A percentile compares a stretch with the other conserved stretches of the same genome.
phyloP scores from a whole-genome alignment of 164 flowering plant species.

The Aristolochia californica region DNA sequence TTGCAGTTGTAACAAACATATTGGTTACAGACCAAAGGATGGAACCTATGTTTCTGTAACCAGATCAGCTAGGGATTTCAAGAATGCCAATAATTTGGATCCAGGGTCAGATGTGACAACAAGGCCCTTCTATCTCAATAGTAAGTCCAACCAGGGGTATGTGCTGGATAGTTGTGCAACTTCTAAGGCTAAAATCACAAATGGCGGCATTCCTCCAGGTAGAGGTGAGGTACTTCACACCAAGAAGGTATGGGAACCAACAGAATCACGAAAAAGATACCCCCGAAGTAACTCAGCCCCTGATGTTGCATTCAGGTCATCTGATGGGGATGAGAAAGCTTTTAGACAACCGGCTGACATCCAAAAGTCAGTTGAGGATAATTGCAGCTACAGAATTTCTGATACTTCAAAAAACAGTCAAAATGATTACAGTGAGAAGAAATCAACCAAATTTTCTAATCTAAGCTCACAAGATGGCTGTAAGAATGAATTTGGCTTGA shows the following conservation, averaged over 20 bases:
- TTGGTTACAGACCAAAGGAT: constrained; percentile 33
- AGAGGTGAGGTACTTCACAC: constrained; percentile 28
- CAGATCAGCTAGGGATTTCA: constrained; percentile 36
- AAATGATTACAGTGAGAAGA: constrained; percentile 12
- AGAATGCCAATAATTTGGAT: constrained; percentile 33
- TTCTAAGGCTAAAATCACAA: constrained; percentile 33
- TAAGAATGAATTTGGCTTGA: constrained; percentile 14
- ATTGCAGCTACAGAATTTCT: constrained; percentile 1
- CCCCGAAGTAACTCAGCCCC: constrained; percentile 59
- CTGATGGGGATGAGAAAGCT: constrained; percentile 5
- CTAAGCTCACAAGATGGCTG: constrained; percentile 8
- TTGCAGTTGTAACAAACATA: constrained; percentile 49
- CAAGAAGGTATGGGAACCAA: constrained; percentile 88
- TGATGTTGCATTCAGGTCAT: constrained; percentile 33
- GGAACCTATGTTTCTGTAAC: constrained; percentile 20
- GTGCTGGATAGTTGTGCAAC: constrained; percentile 39
- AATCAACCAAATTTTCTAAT: constrained; percentile 15
- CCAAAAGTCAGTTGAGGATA: constrained; percentile 10
- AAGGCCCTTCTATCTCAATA: constrained; percentile 40
- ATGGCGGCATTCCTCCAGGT: constrained; percentile 24
- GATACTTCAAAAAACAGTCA: constrained; percentile 12
- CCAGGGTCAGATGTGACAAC: constrained; percentile 34
- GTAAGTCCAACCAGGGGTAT: constrained; percentile 36
- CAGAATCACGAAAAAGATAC: constrained; percentile 52
- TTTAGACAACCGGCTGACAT: constrained; percentile 10